These are phyloP conservation scores for Agrostemma githago DNA, from an alignment of 148 eudicot species.

Conservation along the genomic window DNA sequence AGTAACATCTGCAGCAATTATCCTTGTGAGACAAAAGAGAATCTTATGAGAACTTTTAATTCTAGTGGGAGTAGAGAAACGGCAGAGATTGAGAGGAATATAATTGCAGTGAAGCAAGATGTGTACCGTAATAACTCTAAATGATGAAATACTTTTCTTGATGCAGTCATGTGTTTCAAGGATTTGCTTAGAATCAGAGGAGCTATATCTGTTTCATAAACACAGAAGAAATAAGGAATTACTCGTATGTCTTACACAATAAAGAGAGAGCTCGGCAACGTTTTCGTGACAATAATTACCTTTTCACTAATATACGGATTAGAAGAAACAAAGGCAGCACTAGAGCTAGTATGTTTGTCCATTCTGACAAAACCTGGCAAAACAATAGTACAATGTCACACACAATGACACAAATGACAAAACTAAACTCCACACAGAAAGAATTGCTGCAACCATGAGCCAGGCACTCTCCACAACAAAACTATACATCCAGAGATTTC, in stretches of 20 bases:
- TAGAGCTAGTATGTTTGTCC: conserved; percentile 40
- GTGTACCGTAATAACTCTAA: conserved; percentile 67
- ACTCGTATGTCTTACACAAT: not conserved
- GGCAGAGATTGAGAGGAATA: conserved; percentile 2
- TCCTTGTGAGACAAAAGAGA: conserved; percentile 37
- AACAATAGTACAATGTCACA: not conserved
- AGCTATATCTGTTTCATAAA: conserved; percentile 36
- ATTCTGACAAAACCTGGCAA: conserved; percentile 69
- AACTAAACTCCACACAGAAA: not conserved
- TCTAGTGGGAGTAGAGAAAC: not conserved
- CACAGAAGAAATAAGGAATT: conserved; percentile 11
- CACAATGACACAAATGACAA: not conserved
- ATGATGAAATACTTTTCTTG: conserved; percentile 57
- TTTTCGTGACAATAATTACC: conserved; percentile 32
- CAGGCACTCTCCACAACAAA: not conserved
- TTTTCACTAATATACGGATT: conserved; percentile 32
- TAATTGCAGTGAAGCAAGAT: conserved; percentile 1
- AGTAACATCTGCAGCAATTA: conserved; percentile 69
- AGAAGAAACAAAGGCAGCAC: conserved; percentile 39
- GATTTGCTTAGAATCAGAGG: conserved; percentile 31
- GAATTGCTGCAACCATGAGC: not conserved
- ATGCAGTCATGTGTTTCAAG: conserved; percentile 27
- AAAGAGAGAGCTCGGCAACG: not conserved
- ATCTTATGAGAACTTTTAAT: conserved; percentile 15
- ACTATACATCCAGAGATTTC: not conserved